Evolutionary conservation across 169 alveolate species (phyloP), one percentile per base, ranked within the genome.

Genomic region (Plasmodium ovale): DNA sequence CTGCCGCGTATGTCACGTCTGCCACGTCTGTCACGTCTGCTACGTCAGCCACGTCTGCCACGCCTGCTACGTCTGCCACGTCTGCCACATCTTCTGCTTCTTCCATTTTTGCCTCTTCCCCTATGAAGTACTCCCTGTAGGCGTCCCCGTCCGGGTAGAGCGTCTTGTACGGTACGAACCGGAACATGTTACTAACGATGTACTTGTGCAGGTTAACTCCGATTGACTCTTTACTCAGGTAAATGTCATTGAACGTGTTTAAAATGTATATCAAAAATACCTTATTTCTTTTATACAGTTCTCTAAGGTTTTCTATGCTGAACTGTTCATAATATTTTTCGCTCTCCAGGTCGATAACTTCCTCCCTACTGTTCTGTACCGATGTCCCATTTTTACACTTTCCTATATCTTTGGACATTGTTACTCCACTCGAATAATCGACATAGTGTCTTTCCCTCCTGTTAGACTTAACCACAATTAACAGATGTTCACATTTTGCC

Each of bases 271-370:
- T 77, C 35, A 77, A 54, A 39, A 77, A 77, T 49, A 77, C 42
- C 39, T 68, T n/a, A 37, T 77, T 77, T 19, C 77, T 62, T 47
- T 62, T 77, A 25, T 77, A 77, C 44, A 77, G 54, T 37, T 77
- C 89, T 54, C 58, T 77, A 31, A 77, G 33, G n/a, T 62, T 77
- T 27, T 65, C 69, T 68, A 77, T 77, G 35, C 27, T 60, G 14
- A 62, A 67, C 47, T 62, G 70, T 62, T 62, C 79, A 27, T 77
- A 62, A 27, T 62, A 56, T 33, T 62, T 19, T 12, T 77, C 60
- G 54, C 82, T 25, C 16, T 16, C 56, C 14, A 3, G 47, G 14
- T 72, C 87, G 25, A 33, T 10, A 37, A 14, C 23, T 29, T 14
- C 27, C 12, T 37, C 60, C 10, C 25, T 10, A 2, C 1, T 71